Conservation (phyloP, 163 green algal genomes). For the Scenedesmus sp. region DNA sequence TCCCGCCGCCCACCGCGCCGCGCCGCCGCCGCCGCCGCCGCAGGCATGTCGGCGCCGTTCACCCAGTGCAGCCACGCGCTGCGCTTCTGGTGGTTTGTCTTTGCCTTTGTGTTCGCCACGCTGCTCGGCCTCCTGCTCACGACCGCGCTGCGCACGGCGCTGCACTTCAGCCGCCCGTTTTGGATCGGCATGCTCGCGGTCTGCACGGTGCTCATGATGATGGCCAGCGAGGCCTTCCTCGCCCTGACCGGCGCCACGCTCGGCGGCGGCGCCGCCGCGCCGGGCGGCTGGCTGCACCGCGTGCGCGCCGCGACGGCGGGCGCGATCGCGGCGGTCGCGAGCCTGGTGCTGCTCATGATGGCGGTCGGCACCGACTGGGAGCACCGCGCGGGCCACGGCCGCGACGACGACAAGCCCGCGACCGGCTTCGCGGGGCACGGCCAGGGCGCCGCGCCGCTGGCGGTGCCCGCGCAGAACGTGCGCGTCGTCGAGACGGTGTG, state of each 20-base stretch:
- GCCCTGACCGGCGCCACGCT: neutral
- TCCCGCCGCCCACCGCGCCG: no score
- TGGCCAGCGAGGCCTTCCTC: slow-evolving; percentile 31
- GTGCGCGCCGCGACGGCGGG: slow-evolving; percentile 5
- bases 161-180: slow-evolving; percentile 34
- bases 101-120: slow-evolving; percentile 11
- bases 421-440: neutral
- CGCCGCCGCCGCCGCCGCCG: no score
- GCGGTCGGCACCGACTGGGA: slow-evolving; percentile 35
- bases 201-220: slow-evolving; percentile 38
- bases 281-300: neutral
- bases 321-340: slow-evolving; percentile 23
- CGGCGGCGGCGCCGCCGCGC: neutral
- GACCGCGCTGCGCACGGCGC: neutral
- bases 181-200: slow-evolving; percentile 39
- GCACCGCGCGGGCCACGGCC: neutral
- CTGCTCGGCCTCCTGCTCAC: slow-evolving; percentile 20
- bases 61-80: neutral
- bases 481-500: slow-evolving; percentile 9
- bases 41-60: neutral
- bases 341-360: slow-evolving; percentile 27
- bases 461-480: neutral
- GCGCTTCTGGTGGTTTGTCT: slow-evolving; percentile 42
- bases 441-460: neutral
- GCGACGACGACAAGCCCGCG: neutral